Evolutionary conservation across 352 stramenopile genomes (phyloP).

Genomic region (Globisporangium apiculatum): DNA sequence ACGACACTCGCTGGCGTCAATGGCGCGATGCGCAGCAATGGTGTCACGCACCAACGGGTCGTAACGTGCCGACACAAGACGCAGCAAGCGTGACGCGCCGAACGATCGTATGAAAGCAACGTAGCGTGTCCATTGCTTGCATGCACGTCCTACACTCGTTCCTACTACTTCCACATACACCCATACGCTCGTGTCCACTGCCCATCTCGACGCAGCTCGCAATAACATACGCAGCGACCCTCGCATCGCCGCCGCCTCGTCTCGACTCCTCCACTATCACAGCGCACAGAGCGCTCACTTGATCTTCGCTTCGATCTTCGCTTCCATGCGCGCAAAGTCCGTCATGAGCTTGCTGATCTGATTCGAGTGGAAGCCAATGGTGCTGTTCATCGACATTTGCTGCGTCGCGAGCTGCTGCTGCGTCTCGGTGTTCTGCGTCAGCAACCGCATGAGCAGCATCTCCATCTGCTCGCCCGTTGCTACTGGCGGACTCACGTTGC

Average conservation of each 20-base stretch:
- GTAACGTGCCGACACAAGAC: too few relatives aligned
- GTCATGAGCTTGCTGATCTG: slow-evolving; percentile 74
- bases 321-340: slow-evolving; percentile 71
- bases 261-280: neutral
- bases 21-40: too few relatives aligned
- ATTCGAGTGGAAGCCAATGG: slow-evolving; percentile 54
- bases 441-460: slow-evolving; percentile 62
- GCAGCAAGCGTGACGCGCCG: too few relatives aligned
- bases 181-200: neutral
- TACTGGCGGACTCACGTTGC: neutral
- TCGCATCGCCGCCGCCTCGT: neutral
- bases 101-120: neutral
- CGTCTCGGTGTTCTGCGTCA: slow-evolving; percentile 80
- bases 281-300: slow-evolving; percentile 10
- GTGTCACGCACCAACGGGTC: too few relatives aligned
- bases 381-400: slow-evolving; percentile 61
- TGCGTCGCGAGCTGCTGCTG: slow-evolving; percentile 76
- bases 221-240: neutral
- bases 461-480: slow-evolving; percentile 45
- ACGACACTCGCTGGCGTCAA: too few relatives aligned
- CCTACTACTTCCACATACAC: neutral
- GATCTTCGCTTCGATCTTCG: slow-evolving; percentile 56
- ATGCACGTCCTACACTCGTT: too few relatives aligned
- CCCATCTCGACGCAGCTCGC: neutral
- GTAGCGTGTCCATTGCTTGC: too few relatives aligned